phyloP scores from a whole-genome alignment of 305 asterid species.

The Andrographis paniculata region DNA sequence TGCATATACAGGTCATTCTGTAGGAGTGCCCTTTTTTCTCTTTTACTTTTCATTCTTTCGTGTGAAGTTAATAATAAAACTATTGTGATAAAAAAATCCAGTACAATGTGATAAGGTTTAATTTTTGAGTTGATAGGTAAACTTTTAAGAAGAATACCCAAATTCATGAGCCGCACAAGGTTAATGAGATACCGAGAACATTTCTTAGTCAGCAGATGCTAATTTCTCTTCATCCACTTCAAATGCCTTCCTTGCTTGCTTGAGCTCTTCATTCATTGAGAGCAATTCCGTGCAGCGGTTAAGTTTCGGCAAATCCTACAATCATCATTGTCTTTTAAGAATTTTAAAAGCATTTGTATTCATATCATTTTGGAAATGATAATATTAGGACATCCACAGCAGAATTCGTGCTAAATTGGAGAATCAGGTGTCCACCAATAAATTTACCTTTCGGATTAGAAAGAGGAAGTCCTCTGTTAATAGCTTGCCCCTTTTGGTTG shows the following conservation, averaged over 20 bases:
- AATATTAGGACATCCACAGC: neutral
- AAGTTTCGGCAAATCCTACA: conserved; percentile 87
- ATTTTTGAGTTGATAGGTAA: no score
- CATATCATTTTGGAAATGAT: conserved; percentile 24
- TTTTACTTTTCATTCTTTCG: no score
- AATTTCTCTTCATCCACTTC: conserved; percentile 86
- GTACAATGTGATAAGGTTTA: no score
- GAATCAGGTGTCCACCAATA: no score
- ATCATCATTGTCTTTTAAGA: neutral
- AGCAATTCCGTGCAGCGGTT: conserved; percentile 73
- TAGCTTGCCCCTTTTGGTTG: conserved; percentile 82
- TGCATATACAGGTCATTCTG: no score
- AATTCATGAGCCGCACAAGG: no score
- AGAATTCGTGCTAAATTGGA: neutral
- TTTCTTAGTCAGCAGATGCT: conserved; percentile 45
- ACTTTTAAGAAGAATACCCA: no score
- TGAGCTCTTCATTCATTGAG: conserved; percentile 87
- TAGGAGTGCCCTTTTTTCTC: no score
- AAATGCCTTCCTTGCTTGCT: conserved; percentile 87
- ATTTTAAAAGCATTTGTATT: conserved; percentile 14
- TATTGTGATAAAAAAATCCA: no score
- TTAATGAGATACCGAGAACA: no score
- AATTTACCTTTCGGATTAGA: conserved; percentile 69
- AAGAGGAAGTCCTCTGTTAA: conserved; percentile 85
- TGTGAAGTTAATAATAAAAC: no score